Base-by-base conservation (phyloP, 352 stramenopile species). In the Phytophthora agathidicida region DNA sequence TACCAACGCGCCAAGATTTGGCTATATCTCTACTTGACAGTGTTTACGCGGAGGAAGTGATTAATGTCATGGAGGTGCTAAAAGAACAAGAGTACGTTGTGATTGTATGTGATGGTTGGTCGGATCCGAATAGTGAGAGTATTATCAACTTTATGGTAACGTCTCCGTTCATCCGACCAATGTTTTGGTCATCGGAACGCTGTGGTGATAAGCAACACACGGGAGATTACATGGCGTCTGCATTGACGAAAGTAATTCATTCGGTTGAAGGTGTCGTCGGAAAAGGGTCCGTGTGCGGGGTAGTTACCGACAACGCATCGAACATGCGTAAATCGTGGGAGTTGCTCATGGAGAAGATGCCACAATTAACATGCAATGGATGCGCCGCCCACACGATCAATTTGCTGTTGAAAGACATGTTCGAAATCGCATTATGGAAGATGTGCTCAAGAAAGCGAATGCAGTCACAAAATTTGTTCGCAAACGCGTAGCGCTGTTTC, bases 51-150 rank as follows among this genome's bases (percentile, higher is more conserved):
- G 22, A 44, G 1, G 46, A 44, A 20, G 16, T 20, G 13, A 43
- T 3, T n/a, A 54, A 37, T 7, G 22, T 44, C 14, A 32, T 33
- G 9, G 31, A 32, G 14, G 45, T 53, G 2, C 22, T 53, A 2
- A 8, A 54, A 9, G 23, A 13, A 0, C 13, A 54, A 22, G 22
- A n/a, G 13, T 20, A 37, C 30, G 45, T 60, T 16, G 38, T 17
- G 11, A 20, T 66, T 13, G 48, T 66, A 1, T 52, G 46, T 6
- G 41, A 60, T 20, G 46, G 57, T 8, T 60, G 57, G 47, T 38
- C 46, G 9, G 55, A 60, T 27, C 47, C 57, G 2, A 65, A 60
- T 41, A 65, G 37, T n/a, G 20, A 65, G 23, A 65, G 57, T 20
- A 32, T 65, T 16, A 38, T 60, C 1, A 60, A 65, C n/a, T n/a